Conservation (phyloP, 2,329 filamentous ascomycete genomes). For the Chaetomium strumarium region DNA sequence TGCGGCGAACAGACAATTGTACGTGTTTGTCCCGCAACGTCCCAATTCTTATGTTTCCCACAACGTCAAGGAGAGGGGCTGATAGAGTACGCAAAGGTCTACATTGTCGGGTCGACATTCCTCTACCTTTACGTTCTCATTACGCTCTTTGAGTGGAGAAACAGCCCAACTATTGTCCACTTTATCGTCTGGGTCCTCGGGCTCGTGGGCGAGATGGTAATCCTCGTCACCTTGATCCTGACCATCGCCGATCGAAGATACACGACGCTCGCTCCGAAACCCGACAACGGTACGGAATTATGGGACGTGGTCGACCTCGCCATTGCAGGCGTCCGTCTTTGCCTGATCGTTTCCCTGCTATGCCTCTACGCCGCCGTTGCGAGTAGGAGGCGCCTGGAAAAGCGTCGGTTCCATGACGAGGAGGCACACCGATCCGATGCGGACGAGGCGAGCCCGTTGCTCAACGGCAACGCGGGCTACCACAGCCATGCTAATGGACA, state of each 20-base stretch:
- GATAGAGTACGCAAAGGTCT: constrained; percentile 55
- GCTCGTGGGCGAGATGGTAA: constrained; percentile 64
- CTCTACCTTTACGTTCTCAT: constrained; percentile 81
- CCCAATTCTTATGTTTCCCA: neutral
- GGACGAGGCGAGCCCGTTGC: constrained; percentile 59
- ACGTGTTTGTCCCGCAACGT: constrained; percentile 16
- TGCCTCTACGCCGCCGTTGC: constrained; percentile 50
- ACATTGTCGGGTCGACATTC: constrained; percentile 78
- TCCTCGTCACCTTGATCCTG: constrained; percentile 63
- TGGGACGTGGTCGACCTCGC: constrained; percentile 63
- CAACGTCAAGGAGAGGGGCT: constrained; percentile 13
- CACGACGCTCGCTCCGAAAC: constrained; percentile 33
- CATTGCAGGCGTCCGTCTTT: constrained; percentile 62
- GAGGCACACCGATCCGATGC: constrained; percentile 33
- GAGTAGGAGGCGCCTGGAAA: constrained; percentile 36
- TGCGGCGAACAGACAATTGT: constrained; percentile 55
- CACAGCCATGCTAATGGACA: constrained; percentile 21
- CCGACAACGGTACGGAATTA: constrained; percentile 28
- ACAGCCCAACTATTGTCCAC: constrained; percentile 75
- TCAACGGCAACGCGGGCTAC: constrained; percentile 41
- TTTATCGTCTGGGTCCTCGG: constrained; percentile 72
- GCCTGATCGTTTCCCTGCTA: constrained; percentile 44
- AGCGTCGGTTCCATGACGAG: constrained; percentile 37
- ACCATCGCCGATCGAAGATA: constrained; percentile 55
- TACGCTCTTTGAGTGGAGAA: constrained; percentile 75